A percentile compares a stretch with the other conserved stretches of the same genome.
Conservation (phyloP, 1,284 basidiomycete species). For the Ceratobasidium sp. region DNA sequence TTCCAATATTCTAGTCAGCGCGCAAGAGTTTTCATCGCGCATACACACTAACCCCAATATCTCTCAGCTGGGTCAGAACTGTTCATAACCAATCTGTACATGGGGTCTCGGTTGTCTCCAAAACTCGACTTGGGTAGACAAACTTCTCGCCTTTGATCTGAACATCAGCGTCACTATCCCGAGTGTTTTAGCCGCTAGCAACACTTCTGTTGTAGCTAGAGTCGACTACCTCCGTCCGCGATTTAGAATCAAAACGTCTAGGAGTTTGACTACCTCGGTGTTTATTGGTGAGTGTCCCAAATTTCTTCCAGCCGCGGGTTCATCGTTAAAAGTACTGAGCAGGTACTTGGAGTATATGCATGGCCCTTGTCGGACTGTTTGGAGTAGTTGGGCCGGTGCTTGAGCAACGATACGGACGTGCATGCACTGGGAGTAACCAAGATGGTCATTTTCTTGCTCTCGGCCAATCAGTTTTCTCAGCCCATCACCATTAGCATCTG, state of each 20-base stretch:
- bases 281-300: conserved; percentile 7
- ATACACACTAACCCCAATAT: not conserved
- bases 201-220: not conserved
- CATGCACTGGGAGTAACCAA: not conserved
- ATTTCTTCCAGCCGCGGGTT: no score
- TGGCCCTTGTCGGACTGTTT: conserved; percentile 1
- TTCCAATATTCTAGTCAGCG: not conserved
- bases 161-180: not conserved
- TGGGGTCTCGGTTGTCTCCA: not conserved
- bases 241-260: not conserved
- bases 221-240: conserved; percentile 4
- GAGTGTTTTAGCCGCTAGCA: not conserved
- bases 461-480: no score
- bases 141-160: not conserved
- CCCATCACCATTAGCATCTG: no score
- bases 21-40: not conserved
- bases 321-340: no score
- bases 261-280: conserved; percentile 2
- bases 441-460: not conserved
- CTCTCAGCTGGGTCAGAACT: not conserved
- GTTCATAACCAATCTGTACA: not conserved
- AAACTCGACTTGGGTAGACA: not conserved
- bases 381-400: not conserved
- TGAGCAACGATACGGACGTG: not conserved
- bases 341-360: conserved; percentile 18